Evolutionary conservation across 306 rosid species (phyloP).

Genomic region (Sindora glabra): DNA sequence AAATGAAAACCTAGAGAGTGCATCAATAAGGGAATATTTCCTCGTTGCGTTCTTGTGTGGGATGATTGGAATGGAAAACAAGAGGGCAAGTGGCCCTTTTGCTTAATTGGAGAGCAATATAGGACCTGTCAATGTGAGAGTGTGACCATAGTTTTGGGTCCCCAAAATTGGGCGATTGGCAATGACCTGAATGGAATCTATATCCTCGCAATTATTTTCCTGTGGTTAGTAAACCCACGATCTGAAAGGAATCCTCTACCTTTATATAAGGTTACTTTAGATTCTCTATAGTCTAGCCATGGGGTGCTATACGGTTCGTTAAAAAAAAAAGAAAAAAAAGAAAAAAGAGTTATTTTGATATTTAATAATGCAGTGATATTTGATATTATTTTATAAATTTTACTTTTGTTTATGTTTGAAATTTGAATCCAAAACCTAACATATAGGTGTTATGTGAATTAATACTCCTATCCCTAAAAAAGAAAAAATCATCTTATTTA

Average conservation of each 20-base stretch:
- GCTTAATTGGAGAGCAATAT: conserved; percentile 9
- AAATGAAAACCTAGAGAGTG: conserved; percentile 25
- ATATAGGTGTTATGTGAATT: no score
- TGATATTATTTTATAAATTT: no score
- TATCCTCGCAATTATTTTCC: conserved; percentile 15
- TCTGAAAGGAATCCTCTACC: conserved; percentile 22
- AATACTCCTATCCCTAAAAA: no score
- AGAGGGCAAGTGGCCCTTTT: conserved; percentile 18
- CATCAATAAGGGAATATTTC: conserved; percentile 22
- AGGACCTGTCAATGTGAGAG: conserved; percentile 25
- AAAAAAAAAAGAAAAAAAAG: no score
- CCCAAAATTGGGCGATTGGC: conserved; percentile 24
- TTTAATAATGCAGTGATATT: no score
- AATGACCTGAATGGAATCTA: conserved; percentile 52
- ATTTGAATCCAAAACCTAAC: no score
- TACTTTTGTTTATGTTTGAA: no score
- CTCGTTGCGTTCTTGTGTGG: conserved; percentile 17
- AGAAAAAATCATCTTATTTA: no score
- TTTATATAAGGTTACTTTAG: conserved; percentile 1
- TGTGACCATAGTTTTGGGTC: conserved; percentile 38
- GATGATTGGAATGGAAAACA: conserved; percentile 23
- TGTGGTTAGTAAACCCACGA: conserved; percentile 17
- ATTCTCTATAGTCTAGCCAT: background rate
- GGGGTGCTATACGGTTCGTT: no score
- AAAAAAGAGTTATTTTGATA: no score